Conservation (phyloP, 805 yeast species). For the Yamadazyma olivae region DNA sequence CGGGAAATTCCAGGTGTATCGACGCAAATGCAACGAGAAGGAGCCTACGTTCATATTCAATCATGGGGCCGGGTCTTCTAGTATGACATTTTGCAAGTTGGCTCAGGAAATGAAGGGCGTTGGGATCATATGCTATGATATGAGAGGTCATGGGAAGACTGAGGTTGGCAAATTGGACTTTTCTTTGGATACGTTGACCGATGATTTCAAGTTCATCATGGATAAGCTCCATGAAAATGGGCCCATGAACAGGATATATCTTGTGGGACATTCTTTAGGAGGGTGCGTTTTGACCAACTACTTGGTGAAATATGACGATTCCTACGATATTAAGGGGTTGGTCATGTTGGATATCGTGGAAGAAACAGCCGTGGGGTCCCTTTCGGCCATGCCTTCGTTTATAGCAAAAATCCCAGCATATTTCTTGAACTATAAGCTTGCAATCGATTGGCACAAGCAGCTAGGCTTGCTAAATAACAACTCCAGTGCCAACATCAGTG, state of each 20-base stretch:
- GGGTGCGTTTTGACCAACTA: constrained; percentile 75
- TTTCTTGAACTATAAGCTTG: constrained; percentile 53
- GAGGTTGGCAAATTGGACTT: constrained; percentile 19
- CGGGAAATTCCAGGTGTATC: neutral
- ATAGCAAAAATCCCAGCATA: constrained; percentile 59
- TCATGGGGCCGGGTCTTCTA: constrained; percentile 96
- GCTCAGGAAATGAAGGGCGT: constrained; percentile 49
- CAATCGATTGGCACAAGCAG: constrained; percentile 74
- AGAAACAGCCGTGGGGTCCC: constrained; percentile 77
- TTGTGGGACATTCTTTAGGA: constrained; percentile 91
- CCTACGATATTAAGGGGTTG: constrained; percentile 54
- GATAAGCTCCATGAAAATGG: constrained; percentile 25
- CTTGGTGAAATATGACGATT: constrained; percentile 14
- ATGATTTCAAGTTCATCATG: constrained; percentile 56
- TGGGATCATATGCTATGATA: constrained; percentile 72
- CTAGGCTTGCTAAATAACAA: constrained; percentile 51
- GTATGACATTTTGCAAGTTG: constrained; percentile 67
- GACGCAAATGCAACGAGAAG: neutral
- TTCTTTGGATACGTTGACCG: constrained; percentile 48
- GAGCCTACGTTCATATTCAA: constrained; percentile 47
- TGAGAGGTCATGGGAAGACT: constrained; percentile 77
- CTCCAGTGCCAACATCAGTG: constrained; percentile 69
- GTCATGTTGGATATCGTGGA: constrained; percentile 90
- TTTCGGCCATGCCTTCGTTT: constrained; percentile 65
- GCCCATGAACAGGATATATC: constrained; percentile 32